These are phyloP conservation scores for Elongisporangium senticosum DNA, from an alignment of 352 stramenopile species.

Conservation along the genomic window DNA sequence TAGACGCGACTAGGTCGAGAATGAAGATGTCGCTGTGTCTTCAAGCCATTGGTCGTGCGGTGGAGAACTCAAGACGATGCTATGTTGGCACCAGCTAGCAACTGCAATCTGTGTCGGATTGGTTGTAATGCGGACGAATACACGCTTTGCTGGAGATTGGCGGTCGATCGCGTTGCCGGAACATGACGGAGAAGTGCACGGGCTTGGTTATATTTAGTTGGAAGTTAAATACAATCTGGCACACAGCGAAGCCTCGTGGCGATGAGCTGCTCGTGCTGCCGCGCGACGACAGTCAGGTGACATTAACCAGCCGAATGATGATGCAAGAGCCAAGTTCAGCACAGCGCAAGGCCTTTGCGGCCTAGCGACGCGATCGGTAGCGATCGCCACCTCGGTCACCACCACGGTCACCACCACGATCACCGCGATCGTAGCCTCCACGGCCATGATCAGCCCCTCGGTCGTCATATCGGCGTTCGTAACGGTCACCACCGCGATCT, in stretches of 20 bases:
- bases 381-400: constrained; percentile 34
- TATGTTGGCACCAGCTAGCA: not conserved
- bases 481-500: constrained; percentile 26
- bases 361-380: constrained; percentile 26
- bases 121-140: constrained; percentile 1
- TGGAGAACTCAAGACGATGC: constrained; percentile 6
- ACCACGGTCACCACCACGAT: constrained; percentile 35
- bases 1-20: constrained; percentile 22
- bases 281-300: constrained; percentile 13
- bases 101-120: not conserved
- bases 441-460: constrained; percentile 31
- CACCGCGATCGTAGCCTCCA: constrained; percentile 39
- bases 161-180: constrained; percentile 16
- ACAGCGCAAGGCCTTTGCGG: not conserved
- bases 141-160: not conserved
- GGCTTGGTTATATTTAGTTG: constrained; percentile 63
- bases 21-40: constrained; percentile 1
- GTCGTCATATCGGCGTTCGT: constrained; percentile 33
- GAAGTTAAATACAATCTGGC: constrained; percentile 50
- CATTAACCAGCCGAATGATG: constrained; percentile 1
- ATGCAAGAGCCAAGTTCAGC: not conserved
- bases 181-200: constrained; percentile 35
- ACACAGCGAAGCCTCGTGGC: constrained; percentile 16
- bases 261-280: constrained; percentile 8
- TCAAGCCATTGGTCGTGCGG: constrained; percentile 3